Base-by-base conservation (phyloP, 2,329 filamentous ascomycete species). In the Tolypocladium amazonense region DNA sequence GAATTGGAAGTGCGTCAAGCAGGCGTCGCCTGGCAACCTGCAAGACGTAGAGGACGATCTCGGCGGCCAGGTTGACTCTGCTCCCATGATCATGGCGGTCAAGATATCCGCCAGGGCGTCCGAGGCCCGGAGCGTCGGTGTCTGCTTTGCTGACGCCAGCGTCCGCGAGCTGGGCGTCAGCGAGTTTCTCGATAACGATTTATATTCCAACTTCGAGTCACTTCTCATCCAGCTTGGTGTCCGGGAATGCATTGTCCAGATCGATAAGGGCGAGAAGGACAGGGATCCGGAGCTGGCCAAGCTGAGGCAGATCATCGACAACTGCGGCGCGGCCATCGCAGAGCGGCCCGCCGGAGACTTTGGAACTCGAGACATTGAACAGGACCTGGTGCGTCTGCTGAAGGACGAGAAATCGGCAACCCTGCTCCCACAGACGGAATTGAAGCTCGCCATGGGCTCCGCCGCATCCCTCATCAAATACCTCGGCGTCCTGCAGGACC, bases 151-250 rank as follows among this genome's bases (percentile, higher is more conserved):
- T 9, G 94, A 99, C 78, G 94, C 95, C 1, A 97, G 91, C 65
- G 93, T 97, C 33, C 84, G 94, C 57, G 94, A 99, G 77, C 82
- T 99, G 2, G 94, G 94, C 11, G 92, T 99, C 58, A 96, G 90
- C 78, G 95, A 99, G 71, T 99, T 99, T 65, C 83, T 96, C n/a
- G 94, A 99, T 79, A 99, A 97, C 70, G 94, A 99, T 71, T 81
- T 97, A 12, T 99, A 95, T 77, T 97, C 93, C 58, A 99, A 99
- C 72, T 95, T 99, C 65, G 94, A 99, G 76, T 92, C 92, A 3
- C 81, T 99, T 23, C 84, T 99, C 58, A 99, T 99, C 65, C 95
- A 99, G 71, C 84, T 99, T 3, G 94, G 94, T 7, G 91, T 97
- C 25, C 94, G 92, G 70, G 94, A 99, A 73, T 97, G 92, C 68